phyloP scores from a whole-genome alignment of 140 eudicot genomes.

The Flaveria floridana region DNA sequence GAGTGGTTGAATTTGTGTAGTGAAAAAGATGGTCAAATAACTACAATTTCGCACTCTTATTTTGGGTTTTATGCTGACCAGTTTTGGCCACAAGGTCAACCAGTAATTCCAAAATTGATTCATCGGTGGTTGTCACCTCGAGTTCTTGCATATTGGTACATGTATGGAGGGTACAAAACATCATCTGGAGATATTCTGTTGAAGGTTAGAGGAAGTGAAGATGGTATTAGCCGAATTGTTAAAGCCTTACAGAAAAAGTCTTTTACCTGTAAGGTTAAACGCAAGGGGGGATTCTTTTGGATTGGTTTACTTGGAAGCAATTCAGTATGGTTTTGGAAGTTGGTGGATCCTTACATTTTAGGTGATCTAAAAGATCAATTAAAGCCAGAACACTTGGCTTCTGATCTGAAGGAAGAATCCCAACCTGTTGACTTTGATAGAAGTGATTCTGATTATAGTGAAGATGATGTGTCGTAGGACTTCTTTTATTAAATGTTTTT shows the following conservation, averaged over 20 bases:
- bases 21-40: conserved; percentile 39
- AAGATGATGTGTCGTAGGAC: conserved; percentile 36
- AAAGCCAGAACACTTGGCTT: conserved; percentile 39
- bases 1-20: conserved; percentile 64
- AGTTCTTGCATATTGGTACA: conserved; percentile 95
- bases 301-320: conserved; percentile 76
- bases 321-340: conserved; percentile 60
- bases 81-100: conserved; percentile 70
- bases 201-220: conserved; percentile 68
- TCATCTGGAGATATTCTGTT: conserved; percentile 76
- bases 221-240: conserved; percentile 55
- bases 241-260: conserved; percentile 52
- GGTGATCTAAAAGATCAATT: conserved; percentile 49
- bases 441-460: conserved; percentile 41
- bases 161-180: conserved; percentile 84
- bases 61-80: conserved; percentile 78
- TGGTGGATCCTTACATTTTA: conserved; percentile 65
- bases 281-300: conserved; percentile 69
- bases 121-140: conserved; percentile 89
- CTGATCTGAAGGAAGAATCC: conserved; percentile 32
- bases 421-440: conserved; percentile 33
- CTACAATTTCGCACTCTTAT: conserved; percentile 62
- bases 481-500: not conserved
- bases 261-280: conserved; percentile 61
- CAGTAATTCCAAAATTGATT: conserved; percentile 67